These are phyloP conservation scores for Arabis alpina DNA, from an alignment of 345 rosid species.

Conservation along the genomic window DNA sequence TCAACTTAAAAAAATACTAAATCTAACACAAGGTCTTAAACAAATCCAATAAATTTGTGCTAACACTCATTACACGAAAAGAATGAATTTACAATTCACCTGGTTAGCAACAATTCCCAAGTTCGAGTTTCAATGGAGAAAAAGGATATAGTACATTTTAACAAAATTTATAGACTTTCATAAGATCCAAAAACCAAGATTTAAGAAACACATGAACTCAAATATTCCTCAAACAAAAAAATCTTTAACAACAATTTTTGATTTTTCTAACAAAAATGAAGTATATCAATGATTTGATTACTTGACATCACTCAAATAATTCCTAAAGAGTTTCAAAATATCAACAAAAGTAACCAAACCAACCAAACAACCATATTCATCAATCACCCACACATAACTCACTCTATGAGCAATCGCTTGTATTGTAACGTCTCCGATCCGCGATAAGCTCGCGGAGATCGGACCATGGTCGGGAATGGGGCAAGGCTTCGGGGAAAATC, in stretches of 20 bases:
- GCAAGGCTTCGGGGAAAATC: too few relatives aligned
- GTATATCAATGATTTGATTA: neutral
- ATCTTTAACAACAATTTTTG: neutral
- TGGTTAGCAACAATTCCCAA: neutral
- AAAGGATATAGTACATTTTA: too few relatives aligned
- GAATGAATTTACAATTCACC: neutral
- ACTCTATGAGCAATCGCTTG: constrained; percentile 84
- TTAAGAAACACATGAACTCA: neutral
- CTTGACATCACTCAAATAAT: constrained; percentile 45
- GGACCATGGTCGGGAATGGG: too few relatives aligned
- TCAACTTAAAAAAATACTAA: neutral
- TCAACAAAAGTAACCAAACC: constrained; percentile 82
- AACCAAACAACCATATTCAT: constrained; percentile 74
- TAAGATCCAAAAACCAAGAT: too few relatives aligned
- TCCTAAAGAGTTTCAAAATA: constrained; percentile 69
- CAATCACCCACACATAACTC: constrained; percentile 91
- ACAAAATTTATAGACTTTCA: too few relatives aligned
- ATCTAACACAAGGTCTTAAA: neutral
- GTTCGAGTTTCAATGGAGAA: too few relatives aligned
- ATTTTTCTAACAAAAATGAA: neutral
- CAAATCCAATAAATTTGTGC: neutral
- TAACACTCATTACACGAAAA: too few relatives aligned
- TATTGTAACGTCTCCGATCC: too few relatives aligned
- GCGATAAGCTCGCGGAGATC: too few relatives aligned
- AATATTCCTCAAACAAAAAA: constrained; percentile 8